A percentile compares a stretch with the other conserved stretches of the same genome.
Conservation (phyloP, 2,329 filamentous ascomycete species). For the Pseudovirgaria hyperparasitica region DNA sequence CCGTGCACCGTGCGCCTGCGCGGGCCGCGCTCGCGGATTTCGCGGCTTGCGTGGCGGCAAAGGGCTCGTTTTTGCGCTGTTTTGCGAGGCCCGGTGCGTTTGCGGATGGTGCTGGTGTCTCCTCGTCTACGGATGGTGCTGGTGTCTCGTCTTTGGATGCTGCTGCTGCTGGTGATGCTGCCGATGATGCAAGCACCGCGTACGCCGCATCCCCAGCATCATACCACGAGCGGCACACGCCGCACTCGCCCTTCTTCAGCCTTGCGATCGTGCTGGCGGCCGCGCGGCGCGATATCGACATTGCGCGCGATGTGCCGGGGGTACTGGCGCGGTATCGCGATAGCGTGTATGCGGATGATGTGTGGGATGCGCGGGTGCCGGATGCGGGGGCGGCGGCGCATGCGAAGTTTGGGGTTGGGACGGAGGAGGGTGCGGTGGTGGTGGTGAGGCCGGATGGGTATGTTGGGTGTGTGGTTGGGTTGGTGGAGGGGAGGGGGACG, state of each 20-base stretch:
- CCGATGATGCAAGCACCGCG: slow-evolving; percentile 4
- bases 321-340: slow-evolving; percentile 64
- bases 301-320: slow-evolving; percentile 55
- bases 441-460: slow-evolving; percentile 83
- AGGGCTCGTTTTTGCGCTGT: slow-evolving; percentile 57
- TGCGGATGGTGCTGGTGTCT: no score
- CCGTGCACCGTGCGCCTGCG: slow-evolving; percentile 32
- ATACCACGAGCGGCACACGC: slow-evolving; percentile 73
- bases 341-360: slow-evolving; percentile 78
- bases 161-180: no score
- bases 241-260: slow-evolving; percentile 72
- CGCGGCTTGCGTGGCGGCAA: slow-evolving; percentile 48
- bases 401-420: slow-evolving; percentile 70
- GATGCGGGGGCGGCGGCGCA: slow-evolving; percentile 64
- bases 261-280: slow-evolving; percentile 64
- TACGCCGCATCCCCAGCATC: slow-evolving; percentile 10
- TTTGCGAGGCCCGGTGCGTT: no score
- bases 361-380: slow-evolving; percentile 57
- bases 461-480: slow-evolving; percentile 59
- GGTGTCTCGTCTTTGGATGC: no score
- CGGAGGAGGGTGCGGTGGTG: slow-evolving; percentile 63
- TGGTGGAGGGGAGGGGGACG: slow-evolving; percentile 67
- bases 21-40: slow-evolving; percentile 61
- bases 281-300: slow-evolving; percentile 56
- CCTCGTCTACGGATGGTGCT: no score